Base-by-base conservation (phyloP, 768 basidiomycete genomes). In the Boletus vinaceobasis region DNA sequence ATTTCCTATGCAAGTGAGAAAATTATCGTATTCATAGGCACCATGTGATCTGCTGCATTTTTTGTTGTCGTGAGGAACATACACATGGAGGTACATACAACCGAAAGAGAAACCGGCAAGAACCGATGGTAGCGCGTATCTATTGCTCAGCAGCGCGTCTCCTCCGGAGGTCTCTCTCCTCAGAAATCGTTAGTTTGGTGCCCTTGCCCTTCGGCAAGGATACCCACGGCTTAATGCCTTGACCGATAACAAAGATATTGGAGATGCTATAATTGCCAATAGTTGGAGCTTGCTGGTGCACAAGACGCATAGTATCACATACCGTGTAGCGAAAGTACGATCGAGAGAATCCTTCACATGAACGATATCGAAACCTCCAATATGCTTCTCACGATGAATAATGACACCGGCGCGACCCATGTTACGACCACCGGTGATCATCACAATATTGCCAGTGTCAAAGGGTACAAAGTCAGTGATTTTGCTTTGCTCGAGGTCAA, bases 371-470 rank as follows among this genome's bases (percentile, higher is more conserved):
- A 95, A 98, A 59, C 95, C 96, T 73, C 97, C 97, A 62, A 92
- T 77, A 75, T 98, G 97, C 79, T 93, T 93, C 82, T 98, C 97
- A 63, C 90, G 84, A 79, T 96, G 92, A 49, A 93, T 86, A 67
- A 99, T 97, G 60, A 93, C 85, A 78, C 97, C 97, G 53, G 87
- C 90, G 78, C 97, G 86, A 62, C 97, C 97, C 93, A 98, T 98
- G 87, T 98, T 99, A 73, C 96, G 93, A 60, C 97, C 97, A 70
- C 97, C 97, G 59, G 97, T 99, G 77, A 97, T 84, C 82, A 96
- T 92, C 73, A 91, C 93, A 60, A 96, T 85, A 80, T 98, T 97
- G 56, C 96, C 95, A 39, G 91, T 92, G 71, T 98, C 97, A 72
- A 98, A 99, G 75, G 93, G 90, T 73, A 96, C 87, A 69, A 84